A percentile compares a stretch with the other conserved stretches of the same genome.
phyloP scores from a whole-genome alignment of 352 stramenopile genomes.

The Plasmopara halstedii region DNA sequence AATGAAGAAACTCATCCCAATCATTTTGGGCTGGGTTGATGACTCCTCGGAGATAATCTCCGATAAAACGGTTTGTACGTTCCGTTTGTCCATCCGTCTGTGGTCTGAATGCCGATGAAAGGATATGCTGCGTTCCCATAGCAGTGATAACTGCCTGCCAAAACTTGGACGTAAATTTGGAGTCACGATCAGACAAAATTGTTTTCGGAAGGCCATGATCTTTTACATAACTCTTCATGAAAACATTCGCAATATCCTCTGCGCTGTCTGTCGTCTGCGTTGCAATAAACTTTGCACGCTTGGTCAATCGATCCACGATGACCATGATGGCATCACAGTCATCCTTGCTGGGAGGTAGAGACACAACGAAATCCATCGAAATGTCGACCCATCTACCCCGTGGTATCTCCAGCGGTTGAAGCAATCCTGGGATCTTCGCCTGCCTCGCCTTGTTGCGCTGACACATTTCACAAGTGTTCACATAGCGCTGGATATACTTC shows the following conservation, averaged over 20 bases:
- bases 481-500: background rate
- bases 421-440: background rate
- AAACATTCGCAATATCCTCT: background rate
- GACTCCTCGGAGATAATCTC: background rate
- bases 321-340: conserved; percentile 1
- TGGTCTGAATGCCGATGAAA: background rate
- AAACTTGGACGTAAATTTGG: background rate
- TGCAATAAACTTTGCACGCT: background rate
- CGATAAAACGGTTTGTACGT: conserved; percentile 1
- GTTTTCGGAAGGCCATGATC: background rate
- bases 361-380: conserved; percentile 8
- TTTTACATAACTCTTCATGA: background rate
- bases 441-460: conserved; percentile 2
- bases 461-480: conserved; percentile 5
- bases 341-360: background rate
- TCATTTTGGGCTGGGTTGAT: background rate
- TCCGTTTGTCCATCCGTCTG: too few relatives aligned
- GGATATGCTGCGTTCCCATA: background rate
- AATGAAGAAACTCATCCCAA: background rate
- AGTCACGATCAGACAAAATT: background rate
- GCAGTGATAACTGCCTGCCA: background rate
- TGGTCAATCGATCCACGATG: conserved; percentile 1
- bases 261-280: background rate
- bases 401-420: conserved; percentile 8
- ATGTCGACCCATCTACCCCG: conserved; percentile 2